A percentile compares a stretch with the other conserved stretches of the same genome.
phyloP scores from a whole-genome alignment of 2,329 filamentous ascomycete genomes.

The Chrysoporthe puriensis region DNA sequence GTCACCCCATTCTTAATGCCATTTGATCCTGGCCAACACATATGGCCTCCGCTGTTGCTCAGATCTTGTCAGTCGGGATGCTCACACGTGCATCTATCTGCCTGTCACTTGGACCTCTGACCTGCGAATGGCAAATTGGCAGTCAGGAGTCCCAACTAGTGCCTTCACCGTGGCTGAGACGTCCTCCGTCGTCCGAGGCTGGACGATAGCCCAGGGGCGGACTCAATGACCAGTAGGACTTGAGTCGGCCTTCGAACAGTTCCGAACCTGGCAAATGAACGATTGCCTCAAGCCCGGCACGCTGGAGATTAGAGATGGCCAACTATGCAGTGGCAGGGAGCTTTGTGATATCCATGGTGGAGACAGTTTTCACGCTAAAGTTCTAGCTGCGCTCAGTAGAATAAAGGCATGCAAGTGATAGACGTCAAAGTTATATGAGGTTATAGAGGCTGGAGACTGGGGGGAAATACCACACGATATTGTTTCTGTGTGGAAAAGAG shows the following conservation, averaged over 20 bases:
- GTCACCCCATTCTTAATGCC: slow-evolving; percentile 9
- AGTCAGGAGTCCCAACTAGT: neutral
- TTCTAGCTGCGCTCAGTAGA: neutral
- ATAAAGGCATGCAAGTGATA: neutral
- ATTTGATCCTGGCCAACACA: slow-evolving; percentile 1
- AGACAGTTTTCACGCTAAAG: neutral
- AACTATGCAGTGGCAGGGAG: neutral
- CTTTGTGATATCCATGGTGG: neutral
- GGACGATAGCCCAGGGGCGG: slow-evolving; percentile 8
- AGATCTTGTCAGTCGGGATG: neutral
- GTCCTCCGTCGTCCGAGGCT: neutral
- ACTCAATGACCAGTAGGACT: slow-evolving; percentile 9
- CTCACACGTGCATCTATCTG: neutral
- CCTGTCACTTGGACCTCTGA: neutral
- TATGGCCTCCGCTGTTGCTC: slow-evolving; percentile 11
- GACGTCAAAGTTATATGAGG: neutral
- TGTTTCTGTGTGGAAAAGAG: too few species aligned
- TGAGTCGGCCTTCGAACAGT: slow-evolving; percentile 3
- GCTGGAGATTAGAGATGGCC: neutral
- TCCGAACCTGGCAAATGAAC: slow-evolving; percentile 4
- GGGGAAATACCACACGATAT: too few species aligned
- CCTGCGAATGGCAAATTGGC: slow-evolving; percentile 12
- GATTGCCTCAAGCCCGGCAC: neutral
- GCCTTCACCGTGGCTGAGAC: slow-evolving; percentile 9
- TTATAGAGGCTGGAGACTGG: neutral